These are phyloP conservation scores for Diversispora epigaea DNA, from an alignment of 192 early-diverging fungal genomes.

Conservation along the genomic window DNA sequence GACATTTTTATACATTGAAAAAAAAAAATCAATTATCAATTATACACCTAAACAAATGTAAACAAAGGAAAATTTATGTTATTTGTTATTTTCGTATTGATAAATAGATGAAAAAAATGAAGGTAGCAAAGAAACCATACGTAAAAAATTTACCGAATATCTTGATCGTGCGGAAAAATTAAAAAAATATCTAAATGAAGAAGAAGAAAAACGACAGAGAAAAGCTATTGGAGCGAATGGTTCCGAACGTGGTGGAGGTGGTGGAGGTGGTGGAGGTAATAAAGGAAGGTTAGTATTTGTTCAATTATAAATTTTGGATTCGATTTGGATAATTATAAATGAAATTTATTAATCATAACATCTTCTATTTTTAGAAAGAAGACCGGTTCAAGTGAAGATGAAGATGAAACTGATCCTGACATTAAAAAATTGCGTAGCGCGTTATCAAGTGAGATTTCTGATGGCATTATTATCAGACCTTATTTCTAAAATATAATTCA, in stretches of 20 bases:
- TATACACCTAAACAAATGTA: not conserved
- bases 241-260: constrained; percentile 37
- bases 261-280: constrained; percentile 19
- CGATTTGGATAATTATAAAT: not conserved
- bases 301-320: not conserved
- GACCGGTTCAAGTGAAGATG: constrained; percentile 42
- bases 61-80: not conserved
- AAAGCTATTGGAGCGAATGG: constrained; percentile 64
- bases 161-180: constrained; percentile 91
- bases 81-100: not conserved
- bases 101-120: constrained; percentile 92
- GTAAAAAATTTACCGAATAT: constrained; percentile 91
- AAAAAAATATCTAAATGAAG: constrained; percentile 78
- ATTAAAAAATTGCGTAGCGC: constrained; percentile 73
- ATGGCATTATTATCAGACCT: too few relatives aligned
- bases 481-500: too few relatives aligned
- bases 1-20: not conserved
- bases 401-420: constrained; percentile 69
- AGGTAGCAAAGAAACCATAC: constrained; percentile 75
- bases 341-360: not conserved
- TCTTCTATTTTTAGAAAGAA: not conserved
- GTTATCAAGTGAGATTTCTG: constrained; percentile 44
- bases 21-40: not conserved
- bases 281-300: constrained; percentile 33
- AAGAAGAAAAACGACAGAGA: constrained; percentile 64